These are phyloP conservation scores for Liquidambar formosana DNA, from an alignment of 164 flowering plant species.

Conservation along the genomic window DNA sequence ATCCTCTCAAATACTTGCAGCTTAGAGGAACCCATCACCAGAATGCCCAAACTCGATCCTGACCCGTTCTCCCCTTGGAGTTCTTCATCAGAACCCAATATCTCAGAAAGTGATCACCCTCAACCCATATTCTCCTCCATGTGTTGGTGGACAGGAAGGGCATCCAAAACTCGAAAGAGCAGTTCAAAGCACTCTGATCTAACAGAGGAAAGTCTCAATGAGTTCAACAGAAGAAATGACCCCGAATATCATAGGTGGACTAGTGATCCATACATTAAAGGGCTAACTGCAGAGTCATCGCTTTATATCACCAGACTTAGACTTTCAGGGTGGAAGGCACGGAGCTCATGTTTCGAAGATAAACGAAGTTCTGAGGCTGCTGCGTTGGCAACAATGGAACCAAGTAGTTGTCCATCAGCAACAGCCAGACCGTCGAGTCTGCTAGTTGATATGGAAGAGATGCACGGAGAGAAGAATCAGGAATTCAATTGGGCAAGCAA, in stretches of 20 bases:
- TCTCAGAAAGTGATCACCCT: too few relatives aligned
- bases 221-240: neutral
- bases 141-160: neutral
- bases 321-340: neutral
- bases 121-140: neutral
- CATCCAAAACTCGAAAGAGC: neutral
- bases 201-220: neutral
- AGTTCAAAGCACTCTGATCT: neutral
- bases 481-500: conserved; percentile 2
- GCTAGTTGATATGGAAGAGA: neutral
- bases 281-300: too few relatives aligned
- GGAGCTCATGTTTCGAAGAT: neutral
- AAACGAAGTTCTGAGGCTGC: neutral
- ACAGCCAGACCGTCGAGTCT: neutral
- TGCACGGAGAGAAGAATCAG: neutral
- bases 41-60: neutral
- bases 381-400: neutral
- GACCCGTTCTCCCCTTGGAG: neutral
- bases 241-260: neutral
- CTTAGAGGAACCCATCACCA: neutral
- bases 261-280: too few relatives aligned
- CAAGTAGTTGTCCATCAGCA: neutral
- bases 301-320: too few relatives aligned
- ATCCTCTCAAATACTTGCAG: too few relatives aligned
- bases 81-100: neutral